These are phyloP conservation scores for Yamadazyma olivae DNA, from an alignment of 805 yeast genomes.

Conservation along the genomic window DNA sequence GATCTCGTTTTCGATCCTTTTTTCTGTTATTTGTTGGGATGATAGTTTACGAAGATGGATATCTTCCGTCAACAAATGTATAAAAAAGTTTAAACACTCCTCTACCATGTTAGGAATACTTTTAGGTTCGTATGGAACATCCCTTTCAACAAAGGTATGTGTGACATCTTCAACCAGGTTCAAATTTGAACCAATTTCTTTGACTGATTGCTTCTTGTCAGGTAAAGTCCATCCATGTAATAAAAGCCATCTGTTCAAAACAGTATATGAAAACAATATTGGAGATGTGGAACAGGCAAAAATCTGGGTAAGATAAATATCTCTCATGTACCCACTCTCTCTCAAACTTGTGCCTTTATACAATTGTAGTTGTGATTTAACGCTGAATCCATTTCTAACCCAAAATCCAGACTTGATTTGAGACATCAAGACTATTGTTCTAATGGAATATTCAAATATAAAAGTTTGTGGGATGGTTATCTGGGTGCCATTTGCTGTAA, in stretches of 20 bases:
- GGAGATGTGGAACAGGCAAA: constrained; percentile 51
- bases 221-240: constrained; percentile 26
- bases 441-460: constrained; percentile 70
- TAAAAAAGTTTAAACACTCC: constrained; percentile 69
- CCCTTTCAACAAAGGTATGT: not conserved
- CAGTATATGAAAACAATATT: constrained; percentile 51
- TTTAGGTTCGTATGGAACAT: constrained; percentile 39
- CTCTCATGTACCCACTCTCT: constrained; percentile 80
- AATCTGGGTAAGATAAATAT: constrained; percentile 69
- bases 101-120: constrained; percentile 66
- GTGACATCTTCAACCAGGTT: not conserved
- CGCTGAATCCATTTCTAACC: constrained; percentile 90
- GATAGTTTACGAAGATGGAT: constrained; percentile 49
- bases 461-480: constrained; percentile 17
- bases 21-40: constrained; percentile 47
- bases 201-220: constrained; percentile 7
- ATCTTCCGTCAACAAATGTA: constrained; percentile 67
- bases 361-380: constrained; percentile 73
- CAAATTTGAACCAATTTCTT: not conserved
- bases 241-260: constrained; percentile 71
- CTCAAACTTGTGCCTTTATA: constrained; percentile 76
- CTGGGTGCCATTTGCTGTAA: not conserved
- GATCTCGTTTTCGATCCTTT: constrained; percentile 64
- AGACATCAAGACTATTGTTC: constrained; percentile 72
- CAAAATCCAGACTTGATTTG: constrained; percentile 88